Evolutionary conservation across 202 grass and related monocot genomes (phyloP).

Genomic region (Musa balbisiana): DNA sequence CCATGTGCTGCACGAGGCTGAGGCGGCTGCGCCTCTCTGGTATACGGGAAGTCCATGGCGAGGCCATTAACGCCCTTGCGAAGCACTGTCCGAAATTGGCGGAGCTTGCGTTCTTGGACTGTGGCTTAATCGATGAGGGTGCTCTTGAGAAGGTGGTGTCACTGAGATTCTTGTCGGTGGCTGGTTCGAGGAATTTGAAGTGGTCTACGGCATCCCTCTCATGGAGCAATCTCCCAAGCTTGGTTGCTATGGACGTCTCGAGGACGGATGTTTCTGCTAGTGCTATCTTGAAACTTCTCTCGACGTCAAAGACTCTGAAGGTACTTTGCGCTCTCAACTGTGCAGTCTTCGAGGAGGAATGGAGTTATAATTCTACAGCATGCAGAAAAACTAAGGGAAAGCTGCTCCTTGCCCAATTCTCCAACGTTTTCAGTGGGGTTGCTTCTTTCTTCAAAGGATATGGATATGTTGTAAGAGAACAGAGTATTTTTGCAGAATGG

Average conservation of each 20-base stretch:
- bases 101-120: slow-evolving; percentile 84
- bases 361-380: slow-evolving; percentile 39
- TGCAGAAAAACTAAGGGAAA: slow-evolving; percentile 80
- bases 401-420: slow-evolving; percentile 61
- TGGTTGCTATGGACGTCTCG: slow-evolving; percentile 71
- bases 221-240: slow-evolving; percentile 69
- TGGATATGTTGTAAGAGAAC: slow-evolving; percentile 34
- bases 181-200: slow-evolving; percentile 68
- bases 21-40: slow-evolving; percentile 65
- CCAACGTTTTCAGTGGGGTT: slow-evolving; percentile 43
- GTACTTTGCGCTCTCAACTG: slow-evolving; percentile 62
- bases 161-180: slow-evolving; percentile 67
- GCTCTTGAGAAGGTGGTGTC: slow-evolving; percentile 53
- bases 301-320: slow-evolving; percentile 67
- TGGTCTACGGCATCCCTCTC: slow-evolving; percentile 75
- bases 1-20: slow-evolving; percentile 67
- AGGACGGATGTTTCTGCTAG: slow-evolving; percentile 63
- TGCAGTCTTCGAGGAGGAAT: slow-evolving; percentile 57
- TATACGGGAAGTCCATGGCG: slow-evolving; percentile 54
- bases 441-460: slow-evolving; percentile 40
- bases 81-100: slow-evolving; percentile 57
- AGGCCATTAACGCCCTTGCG: slow-evolving; percentile 60
- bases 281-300: slow-evolving; percentile 55
- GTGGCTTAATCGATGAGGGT: slow-evolving; percentile 55
- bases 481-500: slow-evolving; percentile 52